Base-by-base conservation (phyloP, 2,329 filamentous ascomycete genomes). In the Xylaria sp. region DNA sequence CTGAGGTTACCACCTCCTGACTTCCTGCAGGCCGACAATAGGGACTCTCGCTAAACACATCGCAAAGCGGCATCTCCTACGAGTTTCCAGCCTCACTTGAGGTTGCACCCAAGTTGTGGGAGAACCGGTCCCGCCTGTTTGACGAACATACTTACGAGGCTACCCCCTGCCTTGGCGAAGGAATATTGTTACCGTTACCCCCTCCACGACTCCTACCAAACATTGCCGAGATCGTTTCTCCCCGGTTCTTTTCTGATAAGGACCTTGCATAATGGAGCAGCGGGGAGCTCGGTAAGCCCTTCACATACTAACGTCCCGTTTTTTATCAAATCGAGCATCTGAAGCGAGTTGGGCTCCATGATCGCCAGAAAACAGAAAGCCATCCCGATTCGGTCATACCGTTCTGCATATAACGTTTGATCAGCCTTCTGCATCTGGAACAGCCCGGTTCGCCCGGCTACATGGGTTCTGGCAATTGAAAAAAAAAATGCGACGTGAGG, bases 231-330 rank as follows among this genome's bases (percentile, higher is more conserved):
- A 39, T 25, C 39, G 41, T n/a, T 59, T 57, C 20, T 59, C 56
- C 39, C 54, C 25, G 50, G 61, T 37, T 55, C 58, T 46, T 59
- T 59, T 50, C 9, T 13, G 39, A 23, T 62, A 71, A 71, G 66
- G 66, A 61, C 69, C 69, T 54, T 71, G 69, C 69, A 71, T 71
- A 34, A 63, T 59, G 59, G 63, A 60, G 55, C 41, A 57, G 57
- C 59, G 64, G 68, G 62, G 59, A 58, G 65, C 69, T 65, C 57
- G 65, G 62, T 60, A 68, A 61, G 41, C 54, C 64, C 51, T 46
- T 23, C 44, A 25, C 57, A 32, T 13, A 51, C 32, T 18, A 55
- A 41, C 23, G 41, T 48, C 32, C 23, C 64, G 23, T 34, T 44
- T 54, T 48, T 60, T 15, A 39, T 44, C 46, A 20, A 57, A 59